These are phyloP conservation scores for Euphorbia celastroides DNA, from an alignment of 441 rosid species.

Conservation along the genomic window DNA sequence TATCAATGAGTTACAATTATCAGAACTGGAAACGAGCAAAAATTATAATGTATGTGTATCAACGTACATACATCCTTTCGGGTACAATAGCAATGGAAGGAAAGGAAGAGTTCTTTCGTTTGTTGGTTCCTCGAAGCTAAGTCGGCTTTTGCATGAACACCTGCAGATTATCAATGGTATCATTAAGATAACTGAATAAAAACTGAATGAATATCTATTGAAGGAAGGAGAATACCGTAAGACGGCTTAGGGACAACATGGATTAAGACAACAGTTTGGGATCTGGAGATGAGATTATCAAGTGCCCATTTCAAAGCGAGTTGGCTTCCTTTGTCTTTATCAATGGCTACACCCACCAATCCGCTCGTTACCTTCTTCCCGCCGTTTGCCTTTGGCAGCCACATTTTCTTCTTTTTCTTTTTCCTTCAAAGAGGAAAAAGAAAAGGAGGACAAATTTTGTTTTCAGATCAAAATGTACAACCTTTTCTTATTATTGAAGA, in stretches of 20 bases:
- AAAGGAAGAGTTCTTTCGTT: constrained; percentile 54
- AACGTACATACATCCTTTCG: constrained; percentile 63
- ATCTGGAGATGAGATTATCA: constrained; percentile 59
- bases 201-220: too few species aligned
- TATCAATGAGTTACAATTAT: too few species aligned
- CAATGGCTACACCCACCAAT: constrained; percentile 66
- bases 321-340: constrained; percentile 74
- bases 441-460: not conserved
- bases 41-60: not conserved
- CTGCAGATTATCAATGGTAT: not conserved
- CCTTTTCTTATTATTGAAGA: too few species aligned
- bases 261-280: constrained; percentile 64
- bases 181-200: too few species aligned
- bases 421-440: not conserved
- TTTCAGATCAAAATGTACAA: too few species aligned
- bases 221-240: constrained; percentile 20
- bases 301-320: constrained; percentile 73
- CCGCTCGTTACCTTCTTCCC: constrained; percentile 41
- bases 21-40: too few species aligned
- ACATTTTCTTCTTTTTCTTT: constrained; percentile 20
- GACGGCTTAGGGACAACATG: constrained; percentile 37
- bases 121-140: constrained; percentile 31
- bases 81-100: constrained; percentile 81
- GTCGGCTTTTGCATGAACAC: constrained; percentile 19
- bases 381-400: constrained; percentile 27